Evolutionary conservation across 768 basidiomycete species (phyloP), one percentile per base, ranked within the genome.

Genomic region (Leccinum disarticulatum): DNA sequence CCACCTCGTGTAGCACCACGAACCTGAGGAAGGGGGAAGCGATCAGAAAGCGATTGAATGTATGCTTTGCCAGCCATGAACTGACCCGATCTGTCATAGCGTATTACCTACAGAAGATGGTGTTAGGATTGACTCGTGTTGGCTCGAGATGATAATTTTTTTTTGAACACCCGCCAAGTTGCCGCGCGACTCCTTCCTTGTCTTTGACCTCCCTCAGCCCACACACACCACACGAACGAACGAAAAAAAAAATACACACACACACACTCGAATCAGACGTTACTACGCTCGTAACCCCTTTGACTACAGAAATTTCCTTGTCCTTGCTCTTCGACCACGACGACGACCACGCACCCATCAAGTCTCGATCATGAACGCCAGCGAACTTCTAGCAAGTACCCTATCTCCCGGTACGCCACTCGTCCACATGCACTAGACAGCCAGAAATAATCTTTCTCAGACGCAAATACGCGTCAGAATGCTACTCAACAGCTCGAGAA

Each of bases 401-500:
- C 87, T 98, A 67, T 95, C 93, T 61, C 81, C 91, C 50, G 91
- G 94, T 94, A 70, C 68, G 86, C 76, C 75, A 66, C 71, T 64
- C 62, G 54, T 64, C 60, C 35, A 6, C 61, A 60, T 57, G 36
- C 59, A 60, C 66, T 68, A 61, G 70, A 74, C 77, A 70, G 73
- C 65, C 61, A 61, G 68, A 75, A 73, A 75, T 61, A 56, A 61
- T 65, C 65, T 66, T 69, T 47, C 63, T 46, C 70, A 97, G 95
- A 97, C 80, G 84, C 89, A 63, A 82, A 77, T 77, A 91, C 90
- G 82, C 93, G 95, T 86, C 86, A 94, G 74, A 86, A 86, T 84
- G 95, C 95, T 60, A 90, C 93, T 10, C 83, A 88, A 75, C 87
- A 95, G 76, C 87, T 98, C 62, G 94, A 96, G 78, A 82, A 76